Base-by-base conservation (phyloP, 2,329 filamentous ascomycete genomes). In the Xylaria sp. region DNA sequence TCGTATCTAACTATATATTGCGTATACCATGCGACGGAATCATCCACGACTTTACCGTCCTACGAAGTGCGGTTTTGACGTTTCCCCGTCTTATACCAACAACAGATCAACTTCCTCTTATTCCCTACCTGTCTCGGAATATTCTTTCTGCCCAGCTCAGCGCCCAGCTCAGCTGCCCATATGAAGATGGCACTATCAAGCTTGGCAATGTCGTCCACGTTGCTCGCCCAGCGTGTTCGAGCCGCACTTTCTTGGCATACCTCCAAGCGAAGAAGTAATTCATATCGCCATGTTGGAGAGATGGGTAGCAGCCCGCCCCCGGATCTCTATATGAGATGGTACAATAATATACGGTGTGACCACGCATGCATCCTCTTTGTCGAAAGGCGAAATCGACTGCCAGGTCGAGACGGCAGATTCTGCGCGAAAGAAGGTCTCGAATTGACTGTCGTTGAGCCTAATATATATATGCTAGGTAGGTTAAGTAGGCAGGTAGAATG, bases 191-290 rank as follows among this genome's bases (percentile, higher is more conserved):
- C 23, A 62, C 59, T 66, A 64, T 51, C 21, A 63, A 18, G 60
- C 50, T 66, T 54, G 21, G 47, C 40, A 60, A 55, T 60, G 29
- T 35, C 55, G 32, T 51, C 59, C 59, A 63, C 47, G 47, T 62
- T 60, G 57, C 54, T 37, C 40, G 8, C 59, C 40, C 48, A 60
- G 21, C 44, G 25, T 57, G 23, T 18, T 51, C 66, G 66, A 69
- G 67, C 67, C 67, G 62, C 65, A 70, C 51, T 27, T 40, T 10
- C 60, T 70, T 68, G 65, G 62, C 62, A 21, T 67, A 48, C 57
- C 58, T 70, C 32, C 61, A 70, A 68, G 60, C 60, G 65, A 62
- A 60, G 51, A 55, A n/a, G 53, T 40, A 60, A 62, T 61, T 62
- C 53, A 55, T 60, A 40, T 62, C 37, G 65, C 61, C 68, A 66